Percentiles rank a stretch among this genome's conserved stretches.
Evolutionary conservation across 352 stramenopile genomes (phyloP).

Genomic region (Phytophthora tubulina): DNA sequence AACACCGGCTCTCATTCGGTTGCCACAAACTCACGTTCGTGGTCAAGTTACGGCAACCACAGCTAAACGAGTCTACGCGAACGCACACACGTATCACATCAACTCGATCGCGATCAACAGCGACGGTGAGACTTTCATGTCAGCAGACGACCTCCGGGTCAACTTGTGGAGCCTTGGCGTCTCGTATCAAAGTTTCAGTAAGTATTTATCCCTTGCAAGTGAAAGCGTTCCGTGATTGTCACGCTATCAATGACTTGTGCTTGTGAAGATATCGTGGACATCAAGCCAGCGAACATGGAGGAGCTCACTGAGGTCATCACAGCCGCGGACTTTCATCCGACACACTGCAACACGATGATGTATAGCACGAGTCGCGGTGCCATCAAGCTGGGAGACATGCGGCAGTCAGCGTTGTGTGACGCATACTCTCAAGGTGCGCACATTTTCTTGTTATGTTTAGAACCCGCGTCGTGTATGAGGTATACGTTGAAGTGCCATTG

Average conservation of each 20-base stretch:
- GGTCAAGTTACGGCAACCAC: slow-evolving; percentile 77
- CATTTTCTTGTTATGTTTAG: background rate
- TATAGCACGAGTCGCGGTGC: slow-evolving; percentile 94
- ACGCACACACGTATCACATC: slow-evolving; percentile 98
- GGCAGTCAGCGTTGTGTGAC: slow-evolving; percentile 90
- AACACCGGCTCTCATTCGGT: slow-evolving; percentile 53
- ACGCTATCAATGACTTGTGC: slow-evolving; percentile 3
- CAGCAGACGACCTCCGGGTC: slow-evolving; percentile 95
- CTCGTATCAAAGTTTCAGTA: slow-evolving; percentile 93
- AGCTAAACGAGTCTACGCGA: slow-evolving; percentile 89
- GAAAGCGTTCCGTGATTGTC: background rate
- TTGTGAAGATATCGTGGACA: slow-evolving; percentile 94
- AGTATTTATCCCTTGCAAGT: slow-evolving; percentile 20
- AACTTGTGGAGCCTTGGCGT: slow-evolving; percentile 96
- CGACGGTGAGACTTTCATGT: slow-evolving; percentile 97
- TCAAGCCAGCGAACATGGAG: slow-evolving; percentile 98
- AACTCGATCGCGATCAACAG: slow-evolving; percentile 96
- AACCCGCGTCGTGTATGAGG: too few species aligned
- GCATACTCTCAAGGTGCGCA: slow-evolving; percentile 73
- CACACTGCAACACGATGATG: slow-evolving; percentile 95
- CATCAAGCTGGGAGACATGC: slow-evolving; percentile 95
- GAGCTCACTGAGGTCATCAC: slow-evolving; percentile 98
- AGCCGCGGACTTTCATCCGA: slow-evolving; percentile 94
- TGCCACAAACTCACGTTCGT: slow-evolving; percentile 65
- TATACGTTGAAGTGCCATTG: too few species aligned